Conservation (phyloP, 2,329 filamentous ascomycete genomes). For the Venturia aucupariae region DNA sequence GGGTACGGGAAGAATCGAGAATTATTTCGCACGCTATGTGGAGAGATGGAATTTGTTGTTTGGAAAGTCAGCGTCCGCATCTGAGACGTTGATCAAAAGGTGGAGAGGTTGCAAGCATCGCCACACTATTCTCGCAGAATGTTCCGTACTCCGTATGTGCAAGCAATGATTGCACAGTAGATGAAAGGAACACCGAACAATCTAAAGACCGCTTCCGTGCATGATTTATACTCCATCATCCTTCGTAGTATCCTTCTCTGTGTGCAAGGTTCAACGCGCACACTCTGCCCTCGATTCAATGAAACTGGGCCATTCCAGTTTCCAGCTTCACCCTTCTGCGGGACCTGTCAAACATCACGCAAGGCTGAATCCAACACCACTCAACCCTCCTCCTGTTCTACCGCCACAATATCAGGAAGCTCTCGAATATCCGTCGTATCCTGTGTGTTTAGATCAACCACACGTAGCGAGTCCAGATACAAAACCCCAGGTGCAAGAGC, state of each 20-base stretch:
- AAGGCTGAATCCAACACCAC: neutral
- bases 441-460: conserved; percentile 64
- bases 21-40: neutral
- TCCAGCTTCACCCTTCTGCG: neutral
- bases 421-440: conserved; percentile 71
- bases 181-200: neutral
- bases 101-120: conserved; percentile 1
- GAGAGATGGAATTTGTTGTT: neutral
- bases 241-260: neutral
- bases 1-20: neutral
- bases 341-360: neutral
- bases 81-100: neutral
- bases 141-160: too few relatives aligned
- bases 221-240: neutral
- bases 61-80: neutral
- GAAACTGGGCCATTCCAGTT: neutral
- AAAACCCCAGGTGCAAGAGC: conserved; percentile 58
- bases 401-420: conserved; percentile 54
- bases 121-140: neutral
- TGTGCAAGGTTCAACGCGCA: neutral
- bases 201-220: neutral
- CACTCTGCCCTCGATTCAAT: neutral
- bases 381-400: neutral
- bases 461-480: conserved; percentile 60
- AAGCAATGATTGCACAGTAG: too few relatives aligned